These are phyloP conservation scores for Gautieria morchelliformis DNA, from an alignment of 768 basidiomycete species.

Conservation along the genomic window DNA sequence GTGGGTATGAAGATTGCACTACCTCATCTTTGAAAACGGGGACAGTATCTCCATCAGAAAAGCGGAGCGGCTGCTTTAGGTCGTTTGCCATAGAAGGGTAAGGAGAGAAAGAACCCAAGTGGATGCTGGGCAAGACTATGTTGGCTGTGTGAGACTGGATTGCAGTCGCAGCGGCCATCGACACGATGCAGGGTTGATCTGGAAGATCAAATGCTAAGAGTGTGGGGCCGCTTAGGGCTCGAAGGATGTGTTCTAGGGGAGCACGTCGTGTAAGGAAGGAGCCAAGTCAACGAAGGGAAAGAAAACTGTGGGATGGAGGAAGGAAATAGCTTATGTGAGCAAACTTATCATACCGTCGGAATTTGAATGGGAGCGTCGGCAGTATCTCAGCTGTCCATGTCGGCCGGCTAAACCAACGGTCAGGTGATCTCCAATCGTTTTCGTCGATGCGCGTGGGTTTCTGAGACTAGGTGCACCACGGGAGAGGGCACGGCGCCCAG, in stretches of 20 bases:
- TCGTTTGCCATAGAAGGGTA: background rate
- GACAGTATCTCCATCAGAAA: background rate
- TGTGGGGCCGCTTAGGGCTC: background rate
- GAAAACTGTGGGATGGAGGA: background rate
- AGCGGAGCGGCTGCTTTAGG: background rate
- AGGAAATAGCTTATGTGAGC: background rate
- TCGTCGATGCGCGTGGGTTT: too few relatives aligned
- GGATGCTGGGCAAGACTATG: constrained; percentile 13
- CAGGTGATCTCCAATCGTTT: too few relatives aligned
- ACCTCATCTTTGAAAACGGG: background rate
- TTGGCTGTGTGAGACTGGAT: background rate
- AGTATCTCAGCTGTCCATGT: too few relatives aligned
- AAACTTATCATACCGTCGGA: background rate
- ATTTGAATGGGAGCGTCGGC: background rate
- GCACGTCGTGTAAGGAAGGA: background rate
- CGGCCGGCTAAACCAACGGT: too few relatives aligned
- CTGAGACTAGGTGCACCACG: too few relatives aligned
- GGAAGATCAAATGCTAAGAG: background rate
- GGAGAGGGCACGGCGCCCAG: too few relatives aligned
- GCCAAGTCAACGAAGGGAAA: background rate
- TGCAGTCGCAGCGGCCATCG: background rate
- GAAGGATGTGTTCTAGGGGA: background rate
- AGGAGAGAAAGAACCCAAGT: constrained; percentile 14
- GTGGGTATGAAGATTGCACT: background rate
- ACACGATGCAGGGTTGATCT: background rate